Percentiles rank a stretch among this genome's conserved stretches.
These are phyloP conservation scores for Chamaecrista fasciculata DNA, from an alignment of 306 rosid species.

Conservation along the genomic window DNA sequence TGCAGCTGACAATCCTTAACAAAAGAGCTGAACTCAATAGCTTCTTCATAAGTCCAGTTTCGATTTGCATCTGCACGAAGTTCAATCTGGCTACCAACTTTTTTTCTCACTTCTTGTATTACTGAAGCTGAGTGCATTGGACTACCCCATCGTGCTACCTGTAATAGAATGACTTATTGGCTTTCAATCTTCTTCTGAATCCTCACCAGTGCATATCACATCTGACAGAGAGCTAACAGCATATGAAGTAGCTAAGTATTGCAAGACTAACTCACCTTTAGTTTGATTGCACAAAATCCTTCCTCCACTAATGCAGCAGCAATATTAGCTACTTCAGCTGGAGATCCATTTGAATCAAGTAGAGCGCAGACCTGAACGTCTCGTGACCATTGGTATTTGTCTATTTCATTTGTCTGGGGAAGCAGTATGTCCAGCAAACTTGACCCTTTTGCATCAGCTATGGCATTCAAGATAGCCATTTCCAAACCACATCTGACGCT, in stretches of 20 bases:
- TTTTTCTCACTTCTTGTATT: constrained; percentile 74
- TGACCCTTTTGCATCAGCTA: constrained; percentile 61
- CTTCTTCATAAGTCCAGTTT: constrained; percentile 86
- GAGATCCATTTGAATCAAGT: constrained; percentile 63
- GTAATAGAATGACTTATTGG: constrained; percentile 27
- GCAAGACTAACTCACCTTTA: constrained; percentile 55
- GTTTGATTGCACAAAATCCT: constrained; percentile 86
- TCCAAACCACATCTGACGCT: constrained; percentile 99
- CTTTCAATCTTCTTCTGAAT: constrained; percentile 20
- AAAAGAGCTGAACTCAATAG: constrained; percentile 69
- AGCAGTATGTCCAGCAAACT: constrained; percentile 57
- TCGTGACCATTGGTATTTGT: constrained; percentile 31
- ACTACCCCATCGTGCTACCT: constrained; percentile 79
- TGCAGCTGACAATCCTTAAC: constrained; percentile 78
- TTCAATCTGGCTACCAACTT: constrained; percentile 62
- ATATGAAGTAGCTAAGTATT: constrained; percentile 15
- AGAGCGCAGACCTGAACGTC: constrained; percentile 77
- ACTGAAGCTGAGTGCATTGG: constrained; percentile 68
- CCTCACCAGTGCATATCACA: constrained; percentile 14
- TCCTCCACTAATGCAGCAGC: constrained; percentile 65
- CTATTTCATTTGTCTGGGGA: constrained; percentile 40
- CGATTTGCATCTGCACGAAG: constrained; percentile 92
- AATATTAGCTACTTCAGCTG: constrained; percentile 69
- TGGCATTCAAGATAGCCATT: constrained; percentile 92
- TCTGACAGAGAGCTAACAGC: constrained; percentile 11